These are phyloP conservation scores for Tetrahymena malaccensis DNA, from an alignment of 73 alveolate genomes.

Conservation along the genomic window DNA sequence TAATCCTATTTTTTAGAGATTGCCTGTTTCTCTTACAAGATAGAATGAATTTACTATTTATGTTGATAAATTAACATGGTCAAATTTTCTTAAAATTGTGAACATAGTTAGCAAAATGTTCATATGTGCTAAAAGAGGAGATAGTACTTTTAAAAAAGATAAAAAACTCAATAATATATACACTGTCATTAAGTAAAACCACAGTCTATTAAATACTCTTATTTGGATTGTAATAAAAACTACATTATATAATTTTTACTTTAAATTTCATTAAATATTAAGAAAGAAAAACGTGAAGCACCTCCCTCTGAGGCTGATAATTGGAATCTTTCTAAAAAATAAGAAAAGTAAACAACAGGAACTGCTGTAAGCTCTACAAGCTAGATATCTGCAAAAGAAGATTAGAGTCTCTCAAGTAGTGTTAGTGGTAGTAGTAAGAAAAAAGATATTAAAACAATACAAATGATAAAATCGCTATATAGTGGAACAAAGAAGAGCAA, in stretches of 20 bases:
- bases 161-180: not conserved
- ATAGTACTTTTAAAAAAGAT: not conserved
- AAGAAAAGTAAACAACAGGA: not conserved
- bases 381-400: not conserved
- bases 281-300: not conserved
- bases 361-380: not conserved
- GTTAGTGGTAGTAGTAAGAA: not conserved
- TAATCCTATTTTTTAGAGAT: not conserved
- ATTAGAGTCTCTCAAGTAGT: not conserved
- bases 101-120: not conserved
- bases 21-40: not conserved
- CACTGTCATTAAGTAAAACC: not conserved
- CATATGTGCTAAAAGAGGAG: not conserved
- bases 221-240: not conserved
- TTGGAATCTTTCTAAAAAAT: not conserved
- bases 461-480: not conserved
- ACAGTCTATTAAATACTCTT: not conserved
- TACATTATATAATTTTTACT: not conserved
- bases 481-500: not conserved
- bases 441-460: not conserved
- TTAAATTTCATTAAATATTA: not conserved
- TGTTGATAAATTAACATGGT: not conserved
- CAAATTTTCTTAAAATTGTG: not conserved
- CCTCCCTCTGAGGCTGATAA: not conserved
- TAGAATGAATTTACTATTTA: not conserved